Base-by-base conservation (phyloP, 768 basidiomycete genomes). In the Russula emetica region DNA sequence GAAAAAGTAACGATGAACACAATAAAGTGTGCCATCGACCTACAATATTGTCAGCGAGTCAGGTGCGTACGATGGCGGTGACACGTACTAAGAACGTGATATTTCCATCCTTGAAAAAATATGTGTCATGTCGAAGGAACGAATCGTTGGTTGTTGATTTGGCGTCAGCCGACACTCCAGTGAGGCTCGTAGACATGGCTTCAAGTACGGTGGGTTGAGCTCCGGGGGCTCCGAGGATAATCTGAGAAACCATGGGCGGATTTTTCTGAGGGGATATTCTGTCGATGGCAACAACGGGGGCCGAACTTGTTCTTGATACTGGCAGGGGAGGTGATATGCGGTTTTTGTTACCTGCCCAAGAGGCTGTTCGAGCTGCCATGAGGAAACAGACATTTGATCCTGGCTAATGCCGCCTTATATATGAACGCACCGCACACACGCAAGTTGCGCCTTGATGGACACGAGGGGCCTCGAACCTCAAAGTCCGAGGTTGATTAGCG, bases 1-100 rank as follows among this genome's bases (percentile, higher is more conserved):
- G 45, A 68, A 60, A 50, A 68, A 67, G 51, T 68, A 68, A 10
- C 50, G 49, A 24, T 68, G 67, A 16, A 68, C 59, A 26, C 59
- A 57, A 14, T 63, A 68, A 6, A 67, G 55, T 5, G 34, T 63
- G 2, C 32, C 66, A 13, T 60, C 66, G 7, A 69, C 55, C 62
- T 69, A n/a, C n/a, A 6, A 18, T 13, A 20, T 28, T 2, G 44
- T 66, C 38, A 30, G 52, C 11, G 34, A 40, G 42, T 53, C 16
- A 16, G 28, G 16, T 11, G 5, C 11, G 13, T 9, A 42, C 5
- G 20, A 26, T 40, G 22, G 22, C 1, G 36, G 32, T 8, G 5
- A 9, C 0, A 28, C 67, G 32, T 18, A 68, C 67, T 9, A 62
- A 40, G 54, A 68, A 66, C 5, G 61, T 68, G 13, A 66, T 42